Conservation (phyloP, 139 green algal genomes). For the Asterochloris sp. region DNA sequence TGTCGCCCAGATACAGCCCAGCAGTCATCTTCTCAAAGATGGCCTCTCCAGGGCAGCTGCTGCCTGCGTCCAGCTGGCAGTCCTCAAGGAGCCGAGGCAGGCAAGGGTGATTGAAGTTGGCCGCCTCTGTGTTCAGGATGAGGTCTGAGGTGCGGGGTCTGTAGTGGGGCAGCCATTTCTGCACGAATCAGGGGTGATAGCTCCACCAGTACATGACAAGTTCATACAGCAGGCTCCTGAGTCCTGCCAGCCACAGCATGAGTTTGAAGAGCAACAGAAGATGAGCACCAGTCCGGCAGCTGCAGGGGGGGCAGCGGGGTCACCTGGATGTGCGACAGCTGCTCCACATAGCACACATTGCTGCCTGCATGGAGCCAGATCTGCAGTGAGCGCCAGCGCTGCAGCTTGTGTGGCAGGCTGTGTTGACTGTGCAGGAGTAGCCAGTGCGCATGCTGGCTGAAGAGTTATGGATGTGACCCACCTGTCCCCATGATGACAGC, state of each 20-base stretch:
- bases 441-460: not conserved
- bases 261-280: too few relatives aligned
- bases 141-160: not conserved
- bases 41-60: conserved; percentile 45
- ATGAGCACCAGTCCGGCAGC: too few relatives aligned
- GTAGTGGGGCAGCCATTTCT: not conserved
- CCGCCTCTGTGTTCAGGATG: conserved; percentile 81
- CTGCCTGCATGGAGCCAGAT: conserved; percentile 41
- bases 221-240: too few relatives aligned
- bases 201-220: too few relatives aligned
- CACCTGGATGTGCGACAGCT: not conserved
- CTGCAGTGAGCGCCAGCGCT: not conserved
- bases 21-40: conserved; percentile 84
- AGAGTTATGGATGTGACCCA: not conserved
- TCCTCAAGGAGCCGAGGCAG: conserved; percentile 60
- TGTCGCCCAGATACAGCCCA: conserved; percentile 86
- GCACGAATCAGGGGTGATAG: not conserved
- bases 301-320: too few relatives aligned
- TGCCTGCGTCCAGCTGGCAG: conserved; percentile 58
- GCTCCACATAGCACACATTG: conserved; percentile 79
- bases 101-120: conserved; percentile 55
- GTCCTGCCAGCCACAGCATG: too few relatives aligned
- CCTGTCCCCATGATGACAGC: conserved; percentile 82
- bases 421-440: not conserved
- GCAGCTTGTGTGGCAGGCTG: not conserved